Base-by-base conservation (phyloP, 192 early-diverging fungal genomes). In the Backusella circina region DNA sequence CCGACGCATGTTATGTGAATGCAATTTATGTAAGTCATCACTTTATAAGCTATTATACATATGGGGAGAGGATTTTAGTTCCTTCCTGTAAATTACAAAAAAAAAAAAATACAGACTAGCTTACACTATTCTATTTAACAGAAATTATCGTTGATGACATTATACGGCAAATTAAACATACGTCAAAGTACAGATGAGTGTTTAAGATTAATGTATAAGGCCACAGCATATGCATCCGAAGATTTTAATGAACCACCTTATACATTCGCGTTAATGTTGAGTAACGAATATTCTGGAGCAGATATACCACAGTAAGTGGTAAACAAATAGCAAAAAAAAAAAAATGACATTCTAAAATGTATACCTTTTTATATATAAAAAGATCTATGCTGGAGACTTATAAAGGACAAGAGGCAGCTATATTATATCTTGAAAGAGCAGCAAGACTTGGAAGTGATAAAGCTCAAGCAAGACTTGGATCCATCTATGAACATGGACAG, bases 241-340 rank as follows among this genome's bases (percentile, higher is more conserved):
- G 84, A 89, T 13, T 96, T 92, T 79, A 90, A 92, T 16, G 89
- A 93, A 71, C 90, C 91, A 33, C 86, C 95, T 32, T 91, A 94
- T 74, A 85, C 94, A 54, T 88, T 95, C 3, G 96, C 90, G 8
- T 78, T 91, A 44, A 90, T 98, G 79, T 91, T 96, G 73, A 88
- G 92, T n/a, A 85, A 85, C 15, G 87, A 90, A 36, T 93, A 75
- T 26, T 18, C 30, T 9, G 81, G 87, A 57, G 83, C 84, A 10
- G 77, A 76, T n/a, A 86, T 96, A 23, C 87, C 87, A 13, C 28
- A 28, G 69, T 44, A 47, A 70, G 77, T 78, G 18, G 16, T 7
- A 61, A 35, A 15, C 38, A 0, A n/a, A 71, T 37, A 71, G 38
- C 21, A 71, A 28, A 71, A 47, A 47, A 71, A 28, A 71, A 47